Evolutionary conservation across 2,329 filamentous ascomycete genomes (phyloP).

Genomic region (Apiospora saccharicola): DNA sequence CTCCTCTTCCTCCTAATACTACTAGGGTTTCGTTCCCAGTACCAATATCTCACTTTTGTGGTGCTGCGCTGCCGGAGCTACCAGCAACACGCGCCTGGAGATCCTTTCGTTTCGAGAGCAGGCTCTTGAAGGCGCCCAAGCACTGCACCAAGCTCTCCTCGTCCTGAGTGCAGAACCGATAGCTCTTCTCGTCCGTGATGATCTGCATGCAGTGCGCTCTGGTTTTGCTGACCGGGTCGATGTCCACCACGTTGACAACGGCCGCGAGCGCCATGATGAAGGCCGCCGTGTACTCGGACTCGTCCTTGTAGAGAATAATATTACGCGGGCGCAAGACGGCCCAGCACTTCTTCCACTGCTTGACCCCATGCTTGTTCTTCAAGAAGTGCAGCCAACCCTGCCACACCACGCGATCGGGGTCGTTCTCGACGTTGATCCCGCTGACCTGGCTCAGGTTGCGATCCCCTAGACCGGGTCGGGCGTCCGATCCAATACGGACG

Average conservation of each 20-base stretch:
- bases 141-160: constrained; percentile 86
- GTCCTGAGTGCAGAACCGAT: constrained; percentile 76
- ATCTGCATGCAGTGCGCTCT: constrained; percentile 90
- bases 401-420: constrained; percentile 90
- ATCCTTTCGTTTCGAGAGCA: constrained; percentile 75
- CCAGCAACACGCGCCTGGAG: constrained; percentile 54
- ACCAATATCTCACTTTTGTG: neutral
- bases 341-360: constrained; percentile 96
- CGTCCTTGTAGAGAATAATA: constrained; percentile 91
- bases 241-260: constrained; percentile 90
- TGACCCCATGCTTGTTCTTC: constrained; percentile 81
- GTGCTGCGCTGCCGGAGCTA: constrained; percentile 20
- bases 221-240: constrained; percentile 84
- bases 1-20: neutral
- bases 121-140: constrained; percentile 89
- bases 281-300: constrained; percentile 85
- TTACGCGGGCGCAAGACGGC: constrained; percentile 86
- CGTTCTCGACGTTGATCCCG: constrained; percentile 62
- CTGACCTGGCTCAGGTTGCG: constrained; percentile 71
- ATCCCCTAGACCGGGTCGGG: constrained; percentile 46
- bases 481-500: constrained; percentile 40
- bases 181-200: constrained; percentile 90
- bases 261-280: constrained; percentile 80
- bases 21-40: neutral
- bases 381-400: constrained; percentile 90